A percentile compares a stretch with the other conserved stretches of the same genome.
These are phyloP conservation scores for Phytophthora aleatoria DNA, from an alignment of 352 stramenopile genomes.

Conservation along the genomic window DNA sequence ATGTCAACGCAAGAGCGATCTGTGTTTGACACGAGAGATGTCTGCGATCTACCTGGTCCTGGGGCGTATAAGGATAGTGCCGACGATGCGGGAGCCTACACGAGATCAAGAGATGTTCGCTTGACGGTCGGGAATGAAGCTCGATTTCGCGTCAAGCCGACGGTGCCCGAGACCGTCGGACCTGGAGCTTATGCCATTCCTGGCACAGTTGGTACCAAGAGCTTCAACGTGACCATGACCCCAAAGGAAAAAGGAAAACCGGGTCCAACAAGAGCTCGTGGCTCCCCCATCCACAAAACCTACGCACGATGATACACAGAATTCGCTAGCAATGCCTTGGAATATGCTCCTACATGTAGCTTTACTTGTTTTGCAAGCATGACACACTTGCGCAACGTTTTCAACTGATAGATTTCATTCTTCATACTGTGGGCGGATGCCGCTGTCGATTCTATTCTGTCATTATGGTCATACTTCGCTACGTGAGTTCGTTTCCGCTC, in stretches of 20 bases:
- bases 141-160: conserved; percentile 58
- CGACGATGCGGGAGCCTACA: conserved; percentile 22
- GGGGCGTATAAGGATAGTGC: conserved; percentile 45
- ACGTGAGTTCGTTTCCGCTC: conserved; percentile 9
- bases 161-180: conserved; percentile 48
- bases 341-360: too few relatives aligned
- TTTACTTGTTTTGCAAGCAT: too few relatives aligned
- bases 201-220: conserved; percentile 62
- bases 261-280: conserved; percentile 15
- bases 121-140: conserved; percentile 55
- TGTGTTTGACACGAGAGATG: conserved; percentile 49
- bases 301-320: conserved; percentile 7
- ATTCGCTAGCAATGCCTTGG: neutral
- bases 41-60: conserved; percentile 51
- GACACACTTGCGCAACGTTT: neutral
- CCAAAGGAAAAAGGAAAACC: conserved; percentile 25
- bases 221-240: conserved; percentile 73
- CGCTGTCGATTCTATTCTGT: conserved; percentile 27
- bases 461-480: conserved; percentile 27
- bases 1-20: conserved; percentile 48
- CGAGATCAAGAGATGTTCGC: conserved; percentile 42
- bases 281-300: conserved; percentile 12
- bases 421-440: conserved; percentile 22
- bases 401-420: conserved; percentile 24
- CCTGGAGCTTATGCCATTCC: conserved; percentile 61